Evolutionary conservation across 768 basidiomycete species (phyloP).

Genomic region (Mycena amicta): DNA sequence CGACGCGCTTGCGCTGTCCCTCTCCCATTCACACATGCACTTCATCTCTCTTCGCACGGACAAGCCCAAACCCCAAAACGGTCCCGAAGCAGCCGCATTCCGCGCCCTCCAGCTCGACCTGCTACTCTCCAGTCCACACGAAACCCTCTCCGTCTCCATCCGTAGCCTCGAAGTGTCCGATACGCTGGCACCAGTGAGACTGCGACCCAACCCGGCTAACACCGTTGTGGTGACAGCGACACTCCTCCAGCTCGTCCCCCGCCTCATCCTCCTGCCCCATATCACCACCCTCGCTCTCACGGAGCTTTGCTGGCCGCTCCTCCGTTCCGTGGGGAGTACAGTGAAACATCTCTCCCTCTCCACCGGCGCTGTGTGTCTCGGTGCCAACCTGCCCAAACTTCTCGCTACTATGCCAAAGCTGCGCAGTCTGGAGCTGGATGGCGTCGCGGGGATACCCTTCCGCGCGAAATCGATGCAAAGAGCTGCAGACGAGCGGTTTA

Average conservation of each 20-base stretch:
- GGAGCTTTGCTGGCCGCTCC: slow-evolving; percentile 5
- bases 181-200: slow-evolving; percentile 1
- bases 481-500: neutral
- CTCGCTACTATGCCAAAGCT: slow-evolving; percentile 3
- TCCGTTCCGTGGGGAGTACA: slow-evolving; percentile 23
- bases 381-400: neutral
- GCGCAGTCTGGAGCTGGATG: neutral
- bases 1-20: slow-evolving; percentile 12
- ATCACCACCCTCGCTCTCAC: slow-evolving; percentile 6
- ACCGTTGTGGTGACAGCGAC: neutral
- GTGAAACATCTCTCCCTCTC: slow-evolving; percentile 4
- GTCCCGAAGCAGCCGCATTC: neutral
- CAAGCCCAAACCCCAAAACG: too few relatives aligned
- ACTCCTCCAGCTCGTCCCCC: slow-evolving; percentile 10
- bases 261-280: neutral
- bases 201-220: neutral
- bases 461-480: neutral
- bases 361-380: slow-evolving; percentile 6
- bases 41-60: too few relatives aligned
- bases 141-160: slow-evolving; percentile 9
- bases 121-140: slow-evolving; percentile 10
- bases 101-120: slow-evolving; percentile 6
- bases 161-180: slow-evolving; percentile 1
- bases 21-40: neutral
- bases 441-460: slow-evolving; percentile 7